These are phyloP conservation scores for Ilyonectria sp. DNA, from an alignment of 2,329 filamentous ascomycete genomes.

Conservation along the genomic window DNA sequence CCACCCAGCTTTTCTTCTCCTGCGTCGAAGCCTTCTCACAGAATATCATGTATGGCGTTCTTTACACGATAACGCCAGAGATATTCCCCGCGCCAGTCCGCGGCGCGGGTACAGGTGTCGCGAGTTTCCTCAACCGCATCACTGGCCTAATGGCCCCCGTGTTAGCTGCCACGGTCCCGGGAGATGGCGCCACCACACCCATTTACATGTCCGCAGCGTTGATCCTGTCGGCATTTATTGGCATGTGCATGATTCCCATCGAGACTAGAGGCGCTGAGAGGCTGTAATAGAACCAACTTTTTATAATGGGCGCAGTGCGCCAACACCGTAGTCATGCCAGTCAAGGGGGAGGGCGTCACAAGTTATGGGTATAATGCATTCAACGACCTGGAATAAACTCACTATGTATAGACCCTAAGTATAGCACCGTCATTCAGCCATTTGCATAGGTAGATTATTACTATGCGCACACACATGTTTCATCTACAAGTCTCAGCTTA, in stretches of 20 bases:
- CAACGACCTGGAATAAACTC: slow-evolving; percentile 32
- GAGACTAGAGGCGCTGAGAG: slow-evolving; percentile 74
- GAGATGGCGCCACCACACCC: slow-evolving; percentile 70
- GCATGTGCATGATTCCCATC: slow-evolving; percentile 73
- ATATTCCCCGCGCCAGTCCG: slow-evolving; percentile 81
- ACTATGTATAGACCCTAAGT: background rate
- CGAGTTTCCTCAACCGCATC: slow-evolving; percentile 79
- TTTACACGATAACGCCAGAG: slow-evolving; percentile 84
- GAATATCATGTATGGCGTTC: slow-evolving; percentile 83
- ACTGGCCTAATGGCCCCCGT: slow-evolving; percentile 79
- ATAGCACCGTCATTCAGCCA: too few relatives aligned
- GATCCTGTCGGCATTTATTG: slow-evolving; percentile 72
- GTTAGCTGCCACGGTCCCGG: slow-evolving; percentile 73
- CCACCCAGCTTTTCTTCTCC: slow-evolving; percentile 75
- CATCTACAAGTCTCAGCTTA: too few relatives aligned
- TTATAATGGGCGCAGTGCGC: slow-evolving; percentile 14
- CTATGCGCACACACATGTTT: too few relatives aligned
- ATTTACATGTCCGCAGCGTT: slow-evolving; percentile 71
- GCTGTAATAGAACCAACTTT: slow-evolving; percentile 56
- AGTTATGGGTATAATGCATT: slow-evolving; percentile 33
- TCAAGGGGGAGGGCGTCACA: background rate
- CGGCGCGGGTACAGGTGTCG: slow-evolving; percentile 80
- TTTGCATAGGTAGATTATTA: too few relatives aligned
- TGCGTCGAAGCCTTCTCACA: slow-evolving; percentile 80
- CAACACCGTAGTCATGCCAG: background rate